Percentiles rank a stretch among this genome's conserved stretches.
Evolutionary conservation across 164 flowering plant species (phyloP).

Genomic region (Buxus sempervirens): DNA sequence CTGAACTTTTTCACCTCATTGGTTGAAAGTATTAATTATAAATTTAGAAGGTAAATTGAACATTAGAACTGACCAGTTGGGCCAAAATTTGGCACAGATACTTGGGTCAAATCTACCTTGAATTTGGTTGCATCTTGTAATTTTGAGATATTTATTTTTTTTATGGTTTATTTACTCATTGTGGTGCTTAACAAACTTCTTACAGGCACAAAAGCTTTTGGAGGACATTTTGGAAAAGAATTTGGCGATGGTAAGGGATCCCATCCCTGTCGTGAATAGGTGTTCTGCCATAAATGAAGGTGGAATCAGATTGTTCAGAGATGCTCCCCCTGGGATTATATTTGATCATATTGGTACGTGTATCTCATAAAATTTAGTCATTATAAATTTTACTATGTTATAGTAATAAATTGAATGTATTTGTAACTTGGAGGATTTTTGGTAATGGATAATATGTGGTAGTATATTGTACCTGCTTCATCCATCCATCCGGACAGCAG

Average conservation of each 20-base stretch:
- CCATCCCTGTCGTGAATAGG: constrained; percentile 19
- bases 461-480: neutral
- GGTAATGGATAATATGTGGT: neutral
- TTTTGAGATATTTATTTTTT: neutral
- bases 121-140: neutral
- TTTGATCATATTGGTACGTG: constrained; percentile 61
- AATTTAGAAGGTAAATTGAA: too few species aligned
- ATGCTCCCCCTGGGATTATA: constrained; percentile 67
- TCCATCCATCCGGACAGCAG: too few species aligned
- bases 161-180: neutral
- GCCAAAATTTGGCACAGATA: too few species aligned
- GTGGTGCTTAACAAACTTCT: neutral
- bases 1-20: too few species aligned
- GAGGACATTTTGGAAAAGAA: constrained; percentile 65
- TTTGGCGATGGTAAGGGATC: constrained; percentile 40
- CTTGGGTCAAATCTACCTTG: too few species aligned
- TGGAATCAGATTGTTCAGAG: constrained; percentile 65
- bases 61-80: too few species aligned
- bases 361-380: constrained; percentile 2
- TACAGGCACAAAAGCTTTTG: constrained; percentile 75
- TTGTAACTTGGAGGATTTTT: neutral
- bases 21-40: too few species aligned
- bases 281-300: constrained; percentile 29
- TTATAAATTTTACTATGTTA: neutral
- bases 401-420: neutral